Conservation (phyloP, 345 rosid species). For the Angophora floribunda region DNA sequence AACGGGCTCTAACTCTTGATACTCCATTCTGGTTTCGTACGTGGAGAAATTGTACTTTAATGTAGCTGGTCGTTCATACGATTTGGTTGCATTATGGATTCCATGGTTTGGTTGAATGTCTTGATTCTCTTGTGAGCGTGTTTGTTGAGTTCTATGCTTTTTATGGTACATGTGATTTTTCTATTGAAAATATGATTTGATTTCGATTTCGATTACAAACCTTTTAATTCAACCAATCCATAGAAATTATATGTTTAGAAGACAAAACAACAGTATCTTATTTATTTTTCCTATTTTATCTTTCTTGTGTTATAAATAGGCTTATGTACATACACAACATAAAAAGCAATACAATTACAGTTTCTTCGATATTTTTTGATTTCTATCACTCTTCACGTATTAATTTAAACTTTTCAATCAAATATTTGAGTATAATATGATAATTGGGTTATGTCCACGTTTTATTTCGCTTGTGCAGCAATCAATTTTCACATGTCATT, state of each 20-base stretch:
- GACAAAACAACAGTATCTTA: fast-evolving
- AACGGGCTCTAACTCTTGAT: neutral
- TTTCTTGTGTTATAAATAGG: neutral
- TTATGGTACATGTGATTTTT: fast-evolving
- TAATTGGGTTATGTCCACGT: fast-evolving
- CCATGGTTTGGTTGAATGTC: neutral
- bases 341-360: neutral
- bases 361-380: too few species aligned
- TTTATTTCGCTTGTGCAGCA: neutral
- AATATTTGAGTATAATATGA: fast-evolving
- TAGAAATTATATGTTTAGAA: fast-evolving
- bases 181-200: fast-evolving
- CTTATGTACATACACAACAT: neutral
- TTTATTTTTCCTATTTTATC: neutral
- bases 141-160: fast-evolving
- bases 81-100: neutral
- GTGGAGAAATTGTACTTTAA: neutral
- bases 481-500: fast-evolving
- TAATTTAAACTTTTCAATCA: fast-evolving
- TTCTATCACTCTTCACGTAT: fast-evolving
- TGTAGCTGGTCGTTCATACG: fast-evolving
- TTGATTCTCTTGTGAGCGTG: neutral
- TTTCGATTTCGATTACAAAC: fast-evolving
- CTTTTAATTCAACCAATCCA: neutral
- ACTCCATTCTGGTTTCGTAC: neutral